These are phyloP conservation scores for Mallotus nudiflorus DNA, from an alignment of 345 rosid species.

Conservation along the genomic window DNA sequence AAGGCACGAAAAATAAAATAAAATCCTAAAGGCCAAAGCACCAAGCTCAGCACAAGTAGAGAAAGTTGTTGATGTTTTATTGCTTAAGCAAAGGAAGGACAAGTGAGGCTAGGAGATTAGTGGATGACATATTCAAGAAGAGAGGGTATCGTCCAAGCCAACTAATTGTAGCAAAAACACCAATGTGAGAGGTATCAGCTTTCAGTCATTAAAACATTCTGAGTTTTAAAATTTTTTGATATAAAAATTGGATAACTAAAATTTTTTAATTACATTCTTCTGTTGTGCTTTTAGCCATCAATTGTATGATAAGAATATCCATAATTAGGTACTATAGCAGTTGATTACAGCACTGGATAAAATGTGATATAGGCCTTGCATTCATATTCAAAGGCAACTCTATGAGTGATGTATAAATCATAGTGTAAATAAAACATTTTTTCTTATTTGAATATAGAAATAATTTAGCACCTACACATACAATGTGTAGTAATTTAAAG, in stretches of 20 bases:
- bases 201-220: not conserved
- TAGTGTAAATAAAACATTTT: no score
- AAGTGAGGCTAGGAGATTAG: constrained; percentile 41
- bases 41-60: no score
- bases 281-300: not conserved
- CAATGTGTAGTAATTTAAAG: not conserved
- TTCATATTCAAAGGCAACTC: not conserved
- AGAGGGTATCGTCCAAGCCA: constrained; percentile 33
- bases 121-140: constrained; percentile 33
- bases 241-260: not conserved
- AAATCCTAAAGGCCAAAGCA: no score
- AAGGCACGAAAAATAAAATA: no score
- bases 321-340: not conserved
- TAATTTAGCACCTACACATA: not conserved
- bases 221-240: constrained; percentile 4
- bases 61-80: constrained; percentile 42
- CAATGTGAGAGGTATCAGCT: not conserved
- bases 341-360: not conserved
- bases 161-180: constrained; percentile 3
- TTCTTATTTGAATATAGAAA: not conserved
- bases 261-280: constrained; percentile 1
- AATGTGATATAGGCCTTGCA: not conserved
- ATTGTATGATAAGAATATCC: not conserved
- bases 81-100: constrained; percentile 35
- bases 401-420: no score